Base-by-base conservation (phyloP, 345 rosid genomes). In the Eucalyptus sideroxylon region DNA sequence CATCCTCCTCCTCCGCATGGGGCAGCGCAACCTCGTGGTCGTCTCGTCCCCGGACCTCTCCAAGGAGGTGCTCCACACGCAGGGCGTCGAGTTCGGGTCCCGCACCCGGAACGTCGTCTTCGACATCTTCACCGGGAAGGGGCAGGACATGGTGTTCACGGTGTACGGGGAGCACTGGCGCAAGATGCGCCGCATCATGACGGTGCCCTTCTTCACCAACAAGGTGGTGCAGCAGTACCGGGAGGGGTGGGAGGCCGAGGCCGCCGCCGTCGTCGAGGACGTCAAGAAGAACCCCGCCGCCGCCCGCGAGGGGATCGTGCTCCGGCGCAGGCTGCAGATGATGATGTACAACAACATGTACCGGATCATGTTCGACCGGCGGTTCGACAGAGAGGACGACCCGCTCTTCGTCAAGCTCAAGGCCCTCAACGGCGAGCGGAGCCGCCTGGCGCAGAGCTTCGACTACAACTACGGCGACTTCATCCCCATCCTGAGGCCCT, bases 81-180 rank as follows among this genome's bases (percentile, higher is more conserved):
- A 97, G 60, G 99, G 99, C 0, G 97, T 98, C 3, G 99, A 98
- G 92, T 98, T 98, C 88, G 99, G 99, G 31, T 98, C 99, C 21
- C 91, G 99, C 62, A 98, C 99, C 1, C 94, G 99, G 4, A 98
- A 98, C 91, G 98, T 98, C 16, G 99, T 98, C 56, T 96, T 98
- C 91, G 99, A 98, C 55, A 98, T 98, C 50, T 98, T 98, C 94
- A 98, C 99, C 0, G 99, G 99, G 0, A 97, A 98, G 65, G 99
- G 99, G 2, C 99, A 98, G 92, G 99, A 98, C 90, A 98, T 98
- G 99, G 99, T 97, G 89, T 98, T 98, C 94, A 98, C 99, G 2
- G 99, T 98, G 5, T 98, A 98, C 90, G 99, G 99, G 1, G 99
- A 98, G 88, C 99, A 98, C 90, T 98, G 99, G 99, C 91, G 99